Base-by-base conservation (phyloP, 768 basidiomycete genomes). In the Termitomyces sp. region DNA sequence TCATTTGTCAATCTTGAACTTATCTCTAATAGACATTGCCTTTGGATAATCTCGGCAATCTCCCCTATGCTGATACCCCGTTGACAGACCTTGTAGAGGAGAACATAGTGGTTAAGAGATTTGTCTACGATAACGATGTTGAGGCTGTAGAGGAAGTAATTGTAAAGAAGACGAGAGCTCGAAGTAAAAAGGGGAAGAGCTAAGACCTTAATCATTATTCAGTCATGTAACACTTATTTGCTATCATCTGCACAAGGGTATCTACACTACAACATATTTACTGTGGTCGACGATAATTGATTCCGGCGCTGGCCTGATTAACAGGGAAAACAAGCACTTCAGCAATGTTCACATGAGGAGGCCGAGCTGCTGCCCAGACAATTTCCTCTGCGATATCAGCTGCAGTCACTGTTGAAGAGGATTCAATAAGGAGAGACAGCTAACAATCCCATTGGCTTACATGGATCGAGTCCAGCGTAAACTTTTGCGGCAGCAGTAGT, bases 331-430 rank as follows among this genome's bases (percentile, higher is more conserved):
- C 81, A 59, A 85, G 84, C 12, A 91, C 74, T 69, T 94, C 90
- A 0, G 92, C 94, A 46, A 98, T 82, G 71, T 98, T 95, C 49
- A 98, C 92, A 69, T 96, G 96, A 44, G 91, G 81, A 12, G 96
- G 96, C 45, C 96, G 88, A 12, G 91, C 82, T 20, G 97, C 96
- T 15, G 88, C 88, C 96, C 96, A 99, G 20, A 96, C 94, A 69
- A 99, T 96, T 75, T 98, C 95, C 72, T 99, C 97, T 1, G 97
- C 97, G 50, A 98, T 90, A 70, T 98, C 95, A 62, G 89, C 82
- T 7, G 89, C 87, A 7, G 84, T 81, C 73, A 96, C 92, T 95
- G 68, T 48, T 8, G 18, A 60, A 36, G 68, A 62, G 48, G 13
- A 57, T 62, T 52, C 45, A 65, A 32, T 18, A 28, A 12, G 32